These are phyloP conservation scores for Bromus sterilis DNA, from an alignment of 176 grass and related monocot species.

Conservation along the genomic window DNA sequence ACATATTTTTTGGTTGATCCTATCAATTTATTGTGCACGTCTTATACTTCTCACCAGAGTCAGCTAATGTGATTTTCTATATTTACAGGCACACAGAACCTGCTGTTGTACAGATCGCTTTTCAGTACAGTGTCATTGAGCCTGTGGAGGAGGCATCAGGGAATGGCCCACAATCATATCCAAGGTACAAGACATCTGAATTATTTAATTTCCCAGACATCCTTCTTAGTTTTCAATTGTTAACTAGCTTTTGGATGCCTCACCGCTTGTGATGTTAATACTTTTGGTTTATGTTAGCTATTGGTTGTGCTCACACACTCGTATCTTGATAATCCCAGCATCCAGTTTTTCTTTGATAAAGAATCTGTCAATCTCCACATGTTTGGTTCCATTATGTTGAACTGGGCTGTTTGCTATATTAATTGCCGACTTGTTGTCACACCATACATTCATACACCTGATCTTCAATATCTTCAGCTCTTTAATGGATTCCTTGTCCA, in stretches of 20 bases:
- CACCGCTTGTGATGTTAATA: background rate
- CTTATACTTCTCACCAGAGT: background rate
- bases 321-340: too few species aligned
- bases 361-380: too few species aligned
- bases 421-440: too few species aligned
- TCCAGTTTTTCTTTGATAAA: too few species aligned
- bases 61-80: conserved; percentile 6
- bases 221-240: background rate
- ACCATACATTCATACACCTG: too few species aligned
- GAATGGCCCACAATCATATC: conserved; percentile 38
- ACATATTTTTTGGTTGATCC: conserved; percentile 6
- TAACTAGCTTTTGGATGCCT: conserved; percentile 4
- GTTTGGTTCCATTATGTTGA: too few species aligned
- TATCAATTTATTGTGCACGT: background rate
- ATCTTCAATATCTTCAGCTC: too few species aligned
- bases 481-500: too few species aligned
- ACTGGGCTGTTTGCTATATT: too few species aligned
- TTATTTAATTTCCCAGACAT: conserved; percentile 1
- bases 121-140: conserved; percentile 88
- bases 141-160: conserved; percentile 31
- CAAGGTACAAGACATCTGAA: conserved; percentile 23
- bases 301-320: too few species aligned
- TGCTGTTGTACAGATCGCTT: conserved; percentile 79
- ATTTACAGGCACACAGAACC: conserved; percentile 74
- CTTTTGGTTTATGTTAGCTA: conserved; percentile 12